phyloP scores from a whole-genome alignment of 345 rosid species.

The Toxicodendron radicans region DNA sequence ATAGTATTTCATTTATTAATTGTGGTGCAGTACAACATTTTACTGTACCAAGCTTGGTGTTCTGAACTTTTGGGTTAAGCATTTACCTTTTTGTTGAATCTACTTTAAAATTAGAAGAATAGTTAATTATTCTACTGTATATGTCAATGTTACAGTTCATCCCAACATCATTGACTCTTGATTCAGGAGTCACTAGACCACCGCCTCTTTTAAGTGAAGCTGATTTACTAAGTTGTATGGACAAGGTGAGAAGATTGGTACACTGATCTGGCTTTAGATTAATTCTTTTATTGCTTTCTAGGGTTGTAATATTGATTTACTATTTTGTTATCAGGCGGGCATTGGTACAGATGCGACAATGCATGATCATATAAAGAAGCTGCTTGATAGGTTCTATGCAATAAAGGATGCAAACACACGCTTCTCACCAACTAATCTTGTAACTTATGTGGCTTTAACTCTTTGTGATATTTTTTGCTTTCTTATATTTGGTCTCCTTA shows the following conservation, averaged over 20 bases:
- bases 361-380: constrained; percentile 98
- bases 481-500: constrained; percentile 3
- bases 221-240: constrained; percentile 92
- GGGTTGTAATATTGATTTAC: not conserved
- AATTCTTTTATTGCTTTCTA: not conserved
- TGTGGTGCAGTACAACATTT: not conserved
- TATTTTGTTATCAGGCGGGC: constrained; percentile 57
- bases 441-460: constrained; percentile 28
- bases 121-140: constrained; percentile 20
- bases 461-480: constrained; percentile 3
- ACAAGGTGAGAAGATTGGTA: constrained; percentile 60
- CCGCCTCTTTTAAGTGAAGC: constrained; percentile 94
- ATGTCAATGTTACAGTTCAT: constrained; percentile 62
- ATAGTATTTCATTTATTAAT: not conserved
- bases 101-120: constrained; percentile 20
- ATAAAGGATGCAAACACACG: constrained; percentile 86
- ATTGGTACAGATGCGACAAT: constrained; percentile 99
- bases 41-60: constrained; percentile 1
- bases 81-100: not conserved
- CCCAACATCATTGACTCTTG: constrained; percentile 81
- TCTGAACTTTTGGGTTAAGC: not conserved
- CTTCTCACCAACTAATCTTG: constrained; percentile 90
- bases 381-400: constrained; percentile 92
- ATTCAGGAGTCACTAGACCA: constrained; percentile 90
- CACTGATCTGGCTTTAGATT: constrained; percentile 9